Evolutionary conservation across 2,329 filamentous ascomycete species (phyloP), one percentile per base, ranked within the genome.

Genomic region (Coniella vitis): DNA sequence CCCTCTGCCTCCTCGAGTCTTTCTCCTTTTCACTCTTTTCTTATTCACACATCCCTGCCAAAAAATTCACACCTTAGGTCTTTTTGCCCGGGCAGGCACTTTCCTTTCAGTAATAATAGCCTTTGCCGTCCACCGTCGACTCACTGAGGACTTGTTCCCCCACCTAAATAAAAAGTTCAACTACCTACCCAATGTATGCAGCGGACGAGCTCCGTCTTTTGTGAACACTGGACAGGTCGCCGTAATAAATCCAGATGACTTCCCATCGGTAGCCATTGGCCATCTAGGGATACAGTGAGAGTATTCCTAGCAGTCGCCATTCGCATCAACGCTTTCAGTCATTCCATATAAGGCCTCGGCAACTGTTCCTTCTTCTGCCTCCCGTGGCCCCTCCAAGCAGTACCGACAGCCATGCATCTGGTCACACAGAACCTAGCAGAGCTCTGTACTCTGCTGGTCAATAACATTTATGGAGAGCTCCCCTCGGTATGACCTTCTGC

Each of bases 381-480:
- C 17, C 29, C 12, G 14, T 34, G n/a, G n/a, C 25, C 29, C 12
- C 16, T 13, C 25, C 5, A 29, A 5, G 5, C 25, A 29, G 25
- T 5, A 29, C 25, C 25, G 25, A 29, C 25, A 32, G 32, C 29
- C 29, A 42, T 42, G 40, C 40, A 42, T 42, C n/a, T 42, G 40
- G 25, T 42, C 81, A 81, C 80, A 53, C 82, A 89, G 72, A 79
- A 86, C 65, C 77, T 86, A 58, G 82, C 86, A 62, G 88, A 96
- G 79, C 87, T 97, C 63, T 95, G 89, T 74, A 80, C 84, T 72
- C 82, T 95, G 64, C 78, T 96, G 55, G 84, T 97, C 55, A 83
- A 90, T 63, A 90, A 96, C 65, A 77, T 87, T 52, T 91, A 93
- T 67, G 93, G 93, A 63, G 87, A 95, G 70, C 81, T 97, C 51